phyloP scores from a whole-genome alignment of 208 protist genomes.

The Trypanosoma lewisi region DNA sequence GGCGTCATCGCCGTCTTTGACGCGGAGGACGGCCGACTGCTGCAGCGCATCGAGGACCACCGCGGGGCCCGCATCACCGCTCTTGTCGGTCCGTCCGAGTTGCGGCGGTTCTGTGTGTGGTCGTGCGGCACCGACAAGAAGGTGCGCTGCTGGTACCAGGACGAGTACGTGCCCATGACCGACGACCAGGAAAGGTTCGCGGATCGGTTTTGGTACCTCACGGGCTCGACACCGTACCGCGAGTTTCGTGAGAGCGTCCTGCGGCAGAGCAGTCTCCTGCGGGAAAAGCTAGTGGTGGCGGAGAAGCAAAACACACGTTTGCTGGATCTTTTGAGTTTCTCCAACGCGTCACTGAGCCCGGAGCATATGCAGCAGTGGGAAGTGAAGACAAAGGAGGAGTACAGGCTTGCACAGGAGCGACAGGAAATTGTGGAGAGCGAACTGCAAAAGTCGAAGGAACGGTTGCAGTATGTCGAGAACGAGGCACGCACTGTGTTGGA shows the following conservation, averaged over 20 bases:
- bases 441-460: conserved; percentile 29
- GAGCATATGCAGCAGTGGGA: conserved; percentile 36
- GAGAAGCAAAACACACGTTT: conserved; percentile 37
- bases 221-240: conserved; percentile 73
- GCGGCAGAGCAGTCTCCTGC: conserved; percentile 49
- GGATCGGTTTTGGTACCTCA: conserved; percentile 70
- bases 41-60: conserved; percentile 62
- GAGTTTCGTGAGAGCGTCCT: conserved; percentile 55
- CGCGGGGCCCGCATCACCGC: conserved; percentile 43
- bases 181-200: conserved; percentile 64
- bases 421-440: conserved; percentile 31
- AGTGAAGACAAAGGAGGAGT: conserved; percentile 40
- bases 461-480: conserved; percentile 38
- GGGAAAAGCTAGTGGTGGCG: conserved; percentile 35
- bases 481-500: conserved; percentile 47
- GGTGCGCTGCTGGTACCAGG: conserved; percentile 87
- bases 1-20: conserved; percentile 68
- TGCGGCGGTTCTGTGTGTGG: conserved; percentile 81
- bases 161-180: conserved; percentile 64
- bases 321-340: conserved; percentile 41
- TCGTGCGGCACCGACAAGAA: conserved; percentile 59
- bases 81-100: conserved; percentile 49
- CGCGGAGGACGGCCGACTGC: conserved; percentile 39
- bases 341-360: conserved; percentile 30
- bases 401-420: conserved; percentile 36